These are phyloP conservation scores for Hibiscus tridactylites DNA, from an alignment of 345 rosid genomes.

Conservation along the genomic window DNA sequence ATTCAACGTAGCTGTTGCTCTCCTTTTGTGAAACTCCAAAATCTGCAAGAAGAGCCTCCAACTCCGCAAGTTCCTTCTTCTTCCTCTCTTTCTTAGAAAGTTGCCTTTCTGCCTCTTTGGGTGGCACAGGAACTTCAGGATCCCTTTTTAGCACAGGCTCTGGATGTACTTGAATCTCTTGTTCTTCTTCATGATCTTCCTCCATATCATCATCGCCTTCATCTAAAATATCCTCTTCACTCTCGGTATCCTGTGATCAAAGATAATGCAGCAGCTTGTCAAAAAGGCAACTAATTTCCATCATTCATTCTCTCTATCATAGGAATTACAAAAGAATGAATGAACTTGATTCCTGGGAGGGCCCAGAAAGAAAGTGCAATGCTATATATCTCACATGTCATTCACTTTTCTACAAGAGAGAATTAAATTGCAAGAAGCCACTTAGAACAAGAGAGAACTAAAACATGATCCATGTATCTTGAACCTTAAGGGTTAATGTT, in stretches of 20 bases:
- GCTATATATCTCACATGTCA: not conserved
- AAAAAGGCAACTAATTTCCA: not conserved
- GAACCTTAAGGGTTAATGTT: not conserved
- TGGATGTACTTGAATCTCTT: constrained; percentile 32
- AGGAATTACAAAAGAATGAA: not conserved
- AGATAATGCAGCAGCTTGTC: not conserved
- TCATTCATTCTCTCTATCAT: not conserved
- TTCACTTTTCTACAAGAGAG: not conserved
- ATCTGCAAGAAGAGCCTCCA: constrained; percentile 80
- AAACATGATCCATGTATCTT: not conserved
- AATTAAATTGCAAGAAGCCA: too few species aligned
- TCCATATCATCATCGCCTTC: constrained; percentile 80
- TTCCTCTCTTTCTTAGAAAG: constrained; percentile 86
- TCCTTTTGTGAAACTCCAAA: constrained; percentile 50
- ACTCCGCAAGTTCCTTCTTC: constrained; percentile 84
- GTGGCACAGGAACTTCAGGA: constrained; percentile 40
- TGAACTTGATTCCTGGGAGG: not conserved
- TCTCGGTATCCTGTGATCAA: constrained; percentile 63
- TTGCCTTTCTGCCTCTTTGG: constrained; percentile 74
- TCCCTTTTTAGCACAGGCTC: constrained; percentile 48
- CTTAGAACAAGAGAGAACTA: not conserved
- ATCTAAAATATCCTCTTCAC: constrained; percentile 70
- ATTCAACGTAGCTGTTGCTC: constrained; percentile 37
- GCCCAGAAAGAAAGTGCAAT: not conserved
- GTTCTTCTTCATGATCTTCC: constrained; percentile 62